Percentiles rank a stretch among this genome's conserved stretches.
Conservation (phyloP, 257 asterid species). For the Nicotiana obtusifolia region DNA sequence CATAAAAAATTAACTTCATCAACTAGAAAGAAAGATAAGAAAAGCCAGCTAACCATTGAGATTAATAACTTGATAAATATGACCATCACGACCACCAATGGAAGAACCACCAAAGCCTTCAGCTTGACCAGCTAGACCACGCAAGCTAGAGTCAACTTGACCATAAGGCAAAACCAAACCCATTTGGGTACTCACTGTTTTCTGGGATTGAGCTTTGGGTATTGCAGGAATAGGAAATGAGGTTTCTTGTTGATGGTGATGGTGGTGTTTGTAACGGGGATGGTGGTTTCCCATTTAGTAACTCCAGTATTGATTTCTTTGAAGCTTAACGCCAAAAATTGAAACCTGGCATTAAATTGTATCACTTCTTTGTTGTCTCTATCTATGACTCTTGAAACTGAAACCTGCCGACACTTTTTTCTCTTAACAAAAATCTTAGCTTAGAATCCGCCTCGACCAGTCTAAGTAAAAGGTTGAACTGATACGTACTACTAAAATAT, state of each 20-base stretch:
- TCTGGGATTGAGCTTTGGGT: slow-evolving; percentile 3
- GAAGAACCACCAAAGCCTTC: slow-evolving; percentile 46
- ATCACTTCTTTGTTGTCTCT: not conserved
- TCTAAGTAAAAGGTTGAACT: too few species aligned
- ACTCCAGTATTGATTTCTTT: not conserved
- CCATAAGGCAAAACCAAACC: slow-evolving; percentile 33
- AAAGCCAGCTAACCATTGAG: slow-evolving; percentile 18
- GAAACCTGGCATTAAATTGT: not conserved
- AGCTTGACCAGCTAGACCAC: slow-evolving; percentile 39
- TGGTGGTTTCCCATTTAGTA: slow-evolving; percentile 36
- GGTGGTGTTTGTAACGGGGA: slow-evolving; percentile 22
- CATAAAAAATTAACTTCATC: not conserved
- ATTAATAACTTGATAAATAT: slow-evolving; percentile 32
- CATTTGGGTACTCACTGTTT: slow-evolving; percentile 12
- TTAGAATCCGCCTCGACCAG: too few species aligned
- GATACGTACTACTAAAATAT: too few species aligned
- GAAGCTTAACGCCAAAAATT: not conserved
- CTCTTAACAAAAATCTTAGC: not conserved
- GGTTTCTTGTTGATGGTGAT: not conserved
- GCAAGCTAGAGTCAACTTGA: slow-evolving; percentile 29
- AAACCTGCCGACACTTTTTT: not conserved
- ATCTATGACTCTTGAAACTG: not conserved
- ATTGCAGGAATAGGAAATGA: not conserved
- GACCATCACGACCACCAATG: slow-evolving; percentile 43
- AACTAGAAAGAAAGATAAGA: not conserved